Evolutionary conservation across 257 asterid species (phyloP), one percentile per base, ranked within the genome.

Genomic region (Nicotiana benthamiana): DNA sequence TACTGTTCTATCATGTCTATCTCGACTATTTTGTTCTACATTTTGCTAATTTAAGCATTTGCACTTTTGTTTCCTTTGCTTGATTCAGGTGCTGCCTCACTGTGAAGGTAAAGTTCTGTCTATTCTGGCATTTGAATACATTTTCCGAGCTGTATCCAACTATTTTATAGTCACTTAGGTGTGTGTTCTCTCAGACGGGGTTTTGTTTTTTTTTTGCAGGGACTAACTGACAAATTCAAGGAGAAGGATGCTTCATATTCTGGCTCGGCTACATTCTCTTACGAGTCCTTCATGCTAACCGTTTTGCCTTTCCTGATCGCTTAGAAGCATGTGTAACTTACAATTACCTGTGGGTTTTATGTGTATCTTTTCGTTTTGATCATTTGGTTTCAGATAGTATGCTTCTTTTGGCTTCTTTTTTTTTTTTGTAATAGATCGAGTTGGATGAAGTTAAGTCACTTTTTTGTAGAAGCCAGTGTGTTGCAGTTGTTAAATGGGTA

Each of bases 141-240:
- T 62, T 8, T 1, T 54, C 60, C 60, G 9, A 54, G 60, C 60
- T 54, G 20, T 5, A 17, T 62, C 20, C 40, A 27, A 15, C 4
- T 13, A 13, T 22, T 46, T 30, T 46, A 3, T 46, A 15, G 7
- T 15, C 77, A 22, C 18, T 8, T n/a, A 5, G 20, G 13, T 6
- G 59, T 1, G 48, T 8, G 24, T 8, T 24, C 48, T 8, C 78
- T 74, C 24, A 15, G 16, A 4, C 15, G 9, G 13, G 7, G 4
- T 3, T 16, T 48, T 12, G 9, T 15, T 48, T 43, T 3, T 46
- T 46, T 24, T 48, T 15, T 87, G 87, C 91, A 93, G 98, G 98
- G 98, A 16, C 87, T 96, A 83, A 94, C 99, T 15, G 98, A 96
- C 79, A 96, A 96, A 81, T 96, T 96, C 88, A 96, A 94, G 90